phyloP scores from a whole-genome alignment of 257 asterid genomes.

The Jaltomata sinuosa region DNA sequence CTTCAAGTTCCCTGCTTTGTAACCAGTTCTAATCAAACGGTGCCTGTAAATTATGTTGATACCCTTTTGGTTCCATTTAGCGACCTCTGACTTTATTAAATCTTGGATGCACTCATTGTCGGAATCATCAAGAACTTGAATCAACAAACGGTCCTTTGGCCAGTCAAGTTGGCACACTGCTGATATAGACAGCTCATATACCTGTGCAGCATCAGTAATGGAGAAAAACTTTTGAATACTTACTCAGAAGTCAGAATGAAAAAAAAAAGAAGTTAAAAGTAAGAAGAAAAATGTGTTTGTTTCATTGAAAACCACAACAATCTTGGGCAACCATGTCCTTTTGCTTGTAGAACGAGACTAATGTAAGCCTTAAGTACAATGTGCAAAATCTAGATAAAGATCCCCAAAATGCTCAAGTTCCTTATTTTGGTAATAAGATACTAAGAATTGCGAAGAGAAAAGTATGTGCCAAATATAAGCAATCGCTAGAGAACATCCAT shows the following conservation, averaged over 20 bases:
- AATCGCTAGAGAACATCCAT: not conserved
- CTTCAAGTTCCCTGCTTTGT: conserved; percentile 70
- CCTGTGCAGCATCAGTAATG: conserved; percentile 18
- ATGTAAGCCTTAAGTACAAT: not conserved
- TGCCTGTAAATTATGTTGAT: conserved; percentile 53
- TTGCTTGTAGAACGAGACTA: not conserved
- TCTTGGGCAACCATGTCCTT: not conserved
- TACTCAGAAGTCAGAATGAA: not conserved
- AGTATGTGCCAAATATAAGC: not conserved
- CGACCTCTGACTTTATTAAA: conserved; percentile 41
- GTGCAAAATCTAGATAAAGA: not conserved
- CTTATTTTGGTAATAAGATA: not conserved
- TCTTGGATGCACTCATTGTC: conserved; percentile 39
- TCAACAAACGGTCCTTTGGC: conserved; percentile 48
- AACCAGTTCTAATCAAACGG: conserved; percentile 53
- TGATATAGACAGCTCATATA: conserved; percentile 59
- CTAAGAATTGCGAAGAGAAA: not conserved
- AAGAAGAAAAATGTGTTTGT: not conserved
- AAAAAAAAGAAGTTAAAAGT: not conserved
- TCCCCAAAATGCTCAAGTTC: not conserved
- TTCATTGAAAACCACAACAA: not conserved
- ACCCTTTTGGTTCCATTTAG: conserved; percentile 48
- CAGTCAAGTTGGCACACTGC: conserved; percentile 65
- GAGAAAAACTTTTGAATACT: not conserved
- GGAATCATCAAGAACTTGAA: conserved; percentile 69